Evolutionary conservation across 208 protist species (phyloP).

Genomic region (Crithidia acanthocephali): DNA sequence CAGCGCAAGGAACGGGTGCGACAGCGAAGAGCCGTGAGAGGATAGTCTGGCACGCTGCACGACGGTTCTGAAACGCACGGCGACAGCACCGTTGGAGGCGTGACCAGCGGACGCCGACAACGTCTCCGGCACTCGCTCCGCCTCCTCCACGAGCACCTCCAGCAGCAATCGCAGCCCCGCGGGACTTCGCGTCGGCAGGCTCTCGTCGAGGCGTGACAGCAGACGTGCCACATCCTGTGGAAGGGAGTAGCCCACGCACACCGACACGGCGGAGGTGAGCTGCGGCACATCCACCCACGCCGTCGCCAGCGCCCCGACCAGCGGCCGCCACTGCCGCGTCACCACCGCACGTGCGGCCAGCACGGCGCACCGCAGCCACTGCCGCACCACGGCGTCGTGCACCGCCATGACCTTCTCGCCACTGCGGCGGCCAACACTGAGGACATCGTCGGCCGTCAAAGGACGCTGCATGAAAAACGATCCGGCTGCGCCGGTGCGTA

Average conservation of each 20-base stretch:
- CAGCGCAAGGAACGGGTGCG: constrained; percentile 48
- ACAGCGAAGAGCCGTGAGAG: not conserved
- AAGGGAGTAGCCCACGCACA: constrained; percentile 24
- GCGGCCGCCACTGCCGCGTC: constrained; percentile 31
- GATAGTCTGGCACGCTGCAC: no score
- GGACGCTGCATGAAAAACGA: not conserved
- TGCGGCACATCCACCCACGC: constrained; percentile 22
- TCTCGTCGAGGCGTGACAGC: constrained; percentile 27
- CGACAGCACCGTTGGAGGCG: no score
- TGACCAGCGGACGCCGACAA: not conserved
- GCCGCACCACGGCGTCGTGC: constrained; percentile 32
- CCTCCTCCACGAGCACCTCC: constrained; percentile 49
- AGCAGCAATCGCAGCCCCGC: constrained; percentile 51
- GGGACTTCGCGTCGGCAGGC: constrained; percentile 37
- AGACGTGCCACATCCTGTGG: constrained; percentile 25
- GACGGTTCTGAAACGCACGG: no score
- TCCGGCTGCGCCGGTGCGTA: constrained; percentile 1
- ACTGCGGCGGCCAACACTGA: constrained; percentile 25
- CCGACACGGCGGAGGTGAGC: constrained; percentile 15
- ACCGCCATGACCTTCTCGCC: constrained; percentile 27
- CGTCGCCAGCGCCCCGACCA: constrained; percentile 17
- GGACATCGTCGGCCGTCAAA: constrained; percentile 20
- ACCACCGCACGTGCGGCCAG: constrained; percentile 7
- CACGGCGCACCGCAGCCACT: constrained; percentile 4
- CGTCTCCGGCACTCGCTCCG: not conserved